Evolutionary conservation across 129 eudicot species (phyloP).

Genomic region (Helichrysum umbraculigerum): DNA sequence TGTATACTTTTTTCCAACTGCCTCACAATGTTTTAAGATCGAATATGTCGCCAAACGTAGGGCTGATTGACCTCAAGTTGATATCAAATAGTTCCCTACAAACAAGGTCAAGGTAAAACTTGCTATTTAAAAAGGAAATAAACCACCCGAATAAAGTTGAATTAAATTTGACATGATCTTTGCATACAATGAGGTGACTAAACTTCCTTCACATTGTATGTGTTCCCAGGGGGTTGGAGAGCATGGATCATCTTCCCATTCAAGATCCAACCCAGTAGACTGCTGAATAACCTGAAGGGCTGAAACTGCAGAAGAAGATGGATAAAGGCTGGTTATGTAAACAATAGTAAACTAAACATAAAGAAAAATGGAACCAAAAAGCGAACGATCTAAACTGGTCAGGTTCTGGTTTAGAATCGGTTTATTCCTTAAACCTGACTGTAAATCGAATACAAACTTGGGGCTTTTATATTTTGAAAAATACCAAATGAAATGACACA

Average conservation of each 20-base stretch:
- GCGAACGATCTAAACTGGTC: too few relatives aligned
- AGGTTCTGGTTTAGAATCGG: too few relatives aligned
- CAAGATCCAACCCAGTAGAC: slow-evolving; percentile 69
- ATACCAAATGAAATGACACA: too few relatives aligned
- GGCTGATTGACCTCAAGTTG: slow-evolving; percentile 78
- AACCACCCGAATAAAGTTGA: neutral
- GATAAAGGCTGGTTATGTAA: slow-evolving; percentile 15
- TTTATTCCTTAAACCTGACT: too few relatives aligned
- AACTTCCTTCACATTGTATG: slow-evolving; percentile 71
- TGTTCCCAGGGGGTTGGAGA: slow-evolving; percentile 80
- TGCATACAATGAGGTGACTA: slow-evolving; percentile 71
- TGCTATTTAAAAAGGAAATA: neutral
- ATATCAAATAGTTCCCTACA: slow-evolving; percentile 65
- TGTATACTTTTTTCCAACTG: slow-evolving; percentile 12
- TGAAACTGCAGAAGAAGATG: slow-evolving; percentile 55
- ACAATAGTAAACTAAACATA: neutral
- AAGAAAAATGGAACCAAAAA: too few relatives aligned
- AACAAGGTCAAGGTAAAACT: slow-evolving; percentile 18
- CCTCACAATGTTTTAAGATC: slow-evolving; percentile 81
- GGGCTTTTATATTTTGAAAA: too few relatives aligned
- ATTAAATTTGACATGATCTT: slow-evolving; percentile 1
- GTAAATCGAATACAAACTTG: too few relatives aligned
- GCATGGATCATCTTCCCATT: slow-evolving; percentile 98
- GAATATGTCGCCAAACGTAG: slow-evolving; percentile 70
- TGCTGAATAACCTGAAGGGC: slow-evolving; percentile 89